A percentile compares a stretch with the other conserved stretches of the same genome.
These are phyloP conservation scores for Trapa bicornis DNA, from an alignment of 345 rosid genomes.

Conservation along the genomic window DNA sequence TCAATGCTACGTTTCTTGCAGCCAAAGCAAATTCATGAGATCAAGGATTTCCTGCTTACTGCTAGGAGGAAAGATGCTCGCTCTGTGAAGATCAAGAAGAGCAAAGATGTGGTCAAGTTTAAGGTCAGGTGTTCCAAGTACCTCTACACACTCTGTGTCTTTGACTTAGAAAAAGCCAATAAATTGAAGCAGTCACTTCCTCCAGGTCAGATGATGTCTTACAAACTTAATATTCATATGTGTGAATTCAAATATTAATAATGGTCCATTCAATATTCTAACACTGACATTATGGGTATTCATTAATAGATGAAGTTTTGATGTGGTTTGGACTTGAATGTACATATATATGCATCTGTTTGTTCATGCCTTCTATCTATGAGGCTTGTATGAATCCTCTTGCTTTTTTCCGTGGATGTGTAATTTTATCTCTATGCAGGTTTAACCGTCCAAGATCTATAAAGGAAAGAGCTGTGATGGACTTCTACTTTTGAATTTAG, in stretches of 20 bases:
- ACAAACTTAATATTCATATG: not conserved
- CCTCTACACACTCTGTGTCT: constrained; percentile 80
- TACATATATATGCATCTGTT: not conserved
- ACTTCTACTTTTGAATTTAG: not conserved
- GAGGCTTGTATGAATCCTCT: not conserved
- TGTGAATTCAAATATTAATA: not conserved
- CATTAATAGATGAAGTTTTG: not conserved
- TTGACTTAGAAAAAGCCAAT: constrained; percentile 80
- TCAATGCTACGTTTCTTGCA: constrained; percentile 9
- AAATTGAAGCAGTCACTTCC: constrained; percentile 96
- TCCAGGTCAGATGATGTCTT: constrained; percentile 39
- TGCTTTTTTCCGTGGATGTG: not conserved
- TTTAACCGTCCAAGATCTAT: constrained; percentile 70
- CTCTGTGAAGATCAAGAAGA: constrained; percentile 82
- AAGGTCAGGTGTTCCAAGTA: constrained; percentile 91
- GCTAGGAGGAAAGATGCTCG: constrained; percentile 93
- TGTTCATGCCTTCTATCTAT: not conserved
- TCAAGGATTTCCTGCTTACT: constrained; percentile 89
- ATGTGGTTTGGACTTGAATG: not conserved
- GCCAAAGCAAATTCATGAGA: constrained; percentile 96
- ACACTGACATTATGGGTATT: not conserved
- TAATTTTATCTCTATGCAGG: constrained; percentile 25
- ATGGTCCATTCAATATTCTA: not conserved
- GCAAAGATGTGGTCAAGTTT: constrained; percentile 74
- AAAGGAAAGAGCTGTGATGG: constrained; percentile 10